Evolutionary conservation across 129 eudicot genomes (phyloP).

Genomic region (Dittrichia graveolens): DNA sequence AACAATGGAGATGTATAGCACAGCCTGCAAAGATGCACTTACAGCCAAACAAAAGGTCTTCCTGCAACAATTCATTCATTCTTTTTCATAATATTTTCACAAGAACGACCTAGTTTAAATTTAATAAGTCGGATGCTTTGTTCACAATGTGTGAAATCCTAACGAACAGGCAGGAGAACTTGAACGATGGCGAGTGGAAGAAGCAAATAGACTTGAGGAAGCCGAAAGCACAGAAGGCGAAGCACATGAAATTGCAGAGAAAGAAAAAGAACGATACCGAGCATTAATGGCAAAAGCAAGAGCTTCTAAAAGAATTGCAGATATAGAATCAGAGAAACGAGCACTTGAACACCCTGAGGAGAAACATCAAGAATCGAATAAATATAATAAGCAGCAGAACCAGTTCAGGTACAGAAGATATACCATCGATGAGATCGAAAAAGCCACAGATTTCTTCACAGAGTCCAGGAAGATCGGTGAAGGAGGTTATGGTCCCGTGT

Average conservation of each 20-base stretch:
- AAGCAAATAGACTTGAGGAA: constrained; percentile 40
- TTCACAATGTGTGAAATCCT: neutral
- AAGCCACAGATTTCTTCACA: constrained; percentile 52
- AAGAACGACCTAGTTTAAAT: neutral
- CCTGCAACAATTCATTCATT: neutral
- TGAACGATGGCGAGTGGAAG: constrained; percentile 46
- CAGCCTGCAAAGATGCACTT: constrained; percentile 67
- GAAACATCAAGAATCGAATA: constrained; percentile 19
- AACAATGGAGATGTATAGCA: constrained; percentile 63
- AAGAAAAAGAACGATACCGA: constrained; percentile 38
- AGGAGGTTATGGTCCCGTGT: constrained; percentile 78
- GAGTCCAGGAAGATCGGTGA: constrained; percentile 55
- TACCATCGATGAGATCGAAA: constrained; percentile 58
- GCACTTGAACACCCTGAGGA: constrained; percentile 37
- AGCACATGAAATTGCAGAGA: constrained; percentile 35
- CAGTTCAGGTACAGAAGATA: constrained; percentile 49
- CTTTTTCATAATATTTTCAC: neutral
- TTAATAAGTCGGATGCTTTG: neutral
- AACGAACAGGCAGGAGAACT: constrained; percentile 54
- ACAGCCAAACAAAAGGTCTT: constrained; percentile 54
- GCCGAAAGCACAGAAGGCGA: constrained; percentile 37
- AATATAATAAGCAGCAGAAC: neutral
- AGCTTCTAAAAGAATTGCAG: constrained; percentile 45
- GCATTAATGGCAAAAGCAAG: constrained; percentile 46
- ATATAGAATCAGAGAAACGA: constrained; percentile 35